phyloP scores from a whole-genome alignment of 352 stramenopile genomes.

The Discostella stelligera region DNA sequence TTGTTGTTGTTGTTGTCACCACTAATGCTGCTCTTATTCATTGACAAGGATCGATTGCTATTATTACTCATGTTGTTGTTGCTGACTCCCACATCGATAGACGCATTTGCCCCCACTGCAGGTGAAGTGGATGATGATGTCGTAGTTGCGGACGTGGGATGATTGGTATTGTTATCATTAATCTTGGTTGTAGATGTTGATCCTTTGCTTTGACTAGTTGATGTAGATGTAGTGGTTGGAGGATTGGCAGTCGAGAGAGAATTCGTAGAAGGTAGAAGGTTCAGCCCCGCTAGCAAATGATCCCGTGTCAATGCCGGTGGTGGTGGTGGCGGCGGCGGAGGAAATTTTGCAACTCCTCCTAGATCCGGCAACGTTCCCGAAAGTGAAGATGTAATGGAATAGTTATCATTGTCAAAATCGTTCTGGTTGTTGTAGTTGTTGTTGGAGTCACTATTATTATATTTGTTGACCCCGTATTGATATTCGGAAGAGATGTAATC shows the following conservation, averaged over 20 bases:
- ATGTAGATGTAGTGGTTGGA: background rate
- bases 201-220: background rate
- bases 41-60: background rate
- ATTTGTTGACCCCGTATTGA: constrained; percentile 3
- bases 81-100: background rate
- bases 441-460: background rate
- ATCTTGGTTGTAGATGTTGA: background rate
- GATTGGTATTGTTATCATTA: background rate
- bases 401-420: constrained; percentile 10
- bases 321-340: background rate
- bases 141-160: background rate
- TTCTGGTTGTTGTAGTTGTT: background rate
- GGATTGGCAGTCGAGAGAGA: background rate
- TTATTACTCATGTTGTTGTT: background rate
- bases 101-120: background rate
- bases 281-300: background rate
- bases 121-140: background rate
- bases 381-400: constrained; percentile 10
- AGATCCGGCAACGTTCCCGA: constrained; percentile 15
- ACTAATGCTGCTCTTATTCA: background rate
- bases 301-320: background rate
- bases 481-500: constrained; percentile 20
- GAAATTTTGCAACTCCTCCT: background rate
- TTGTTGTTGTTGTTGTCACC: background rate
- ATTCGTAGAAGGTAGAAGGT: background rate